Base-by-base conservation (phyloP, 2,329 filamentous ascomycete genomes). In the Ceratocystis diversiconidia region DNA sequence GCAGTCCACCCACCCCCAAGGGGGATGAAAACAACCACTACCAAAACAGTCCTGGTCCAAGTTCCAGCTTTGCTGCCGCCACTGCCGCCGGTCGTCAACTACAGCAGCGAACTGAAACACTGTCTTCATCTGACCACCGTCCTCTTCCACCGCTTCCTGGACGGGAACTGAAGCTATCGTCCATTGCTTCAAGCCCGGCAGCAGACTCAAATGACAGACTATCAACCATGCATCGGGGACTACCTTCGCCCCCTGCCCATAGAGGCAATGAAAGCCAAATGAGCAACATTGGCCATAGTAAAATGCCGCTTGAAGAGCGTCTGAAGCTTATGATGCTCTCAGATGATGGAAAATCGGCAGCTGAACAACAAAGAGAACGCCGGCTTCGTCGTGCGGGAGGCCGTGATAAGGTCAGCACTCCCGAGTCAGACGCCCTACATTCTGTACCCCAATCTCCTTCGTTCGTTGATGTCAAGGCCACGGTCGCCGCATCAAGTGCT, bases 241-340 rank as follows among this genome's bases (percentile, higher is more conserved):
- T 95, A 15, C 90, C 90, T 0, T 84, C 86, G 0, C 88, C 88
- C 28, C 89, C 90, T 3, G 79, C 83, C 0, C 78, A 83, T 46
- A 87, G 83, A 71, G 95, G 92, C 74, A 80, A 85, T 3, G 92
- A 96, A 67, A 85, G 92, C 41, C 83, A 89, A 66, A 88, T 83
- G 19, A 63, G 63, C 36, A 64, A 55, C 15, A 87, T 94, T 72
- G 85, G 85, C 63, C 86, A 86, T 69, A 81, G 82, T 66, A 88
- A 85, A 68, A 90, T 96, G 85, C 84, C 90, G 0, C 79, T 96
- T 2, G 90, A 96, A 72, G 91, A 96, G 73, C 83, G 91, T 59
- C 79, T 96, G 63, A 86, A 87, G 72, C 80, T 95, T 61, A 94
- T 96, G 89, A 91, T 92, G 85, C 82, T 92, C 59, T 89, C 89